Base-by-base conservation (phyloP, 257 asterid genomes). In the Gardenia jasminoides region DNA sequence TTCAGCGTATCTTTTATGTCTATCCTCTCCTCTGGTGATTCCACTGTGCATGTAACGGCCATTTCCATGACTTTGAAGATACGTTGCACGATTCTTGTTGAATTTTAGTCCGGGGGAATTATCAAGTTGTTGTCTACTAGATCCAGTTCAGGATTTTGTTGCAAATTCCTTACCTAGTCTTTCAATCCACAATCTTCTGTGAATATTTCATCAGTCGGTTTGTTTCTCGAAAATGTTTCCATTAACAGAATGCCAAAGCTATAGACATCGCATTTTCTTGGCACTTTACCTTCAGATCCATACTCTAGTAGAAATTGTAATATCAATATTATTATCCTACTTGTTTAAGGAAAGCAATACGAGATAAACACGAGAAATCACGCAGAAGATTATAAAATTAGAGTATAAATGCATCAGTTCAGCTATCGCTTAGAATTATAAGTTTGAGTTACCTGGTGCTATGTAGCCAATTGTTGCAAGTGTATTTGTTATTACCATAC, bases 261-360 rank as follows among this genome's bases (percentile, higher is more conserved):
- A 52, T 86, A 84, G 58, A 86, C 67, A 59, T 88, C 92, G 6
- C 88, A 80, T 41, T 74, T 83, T 33, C 85, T 78, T 3, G 92
- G 86, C 16, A 83, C 86, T 0, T 82, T 24, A 5, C 92, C 92
- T 77, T 83, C 85, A 50, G 59, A 78, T 78, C 92, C 90, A 58
- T 79, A 84, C 82, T 86, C 88, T 88, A 66, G 11, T 8, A 44
- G 48, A 44, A 44, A 44, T 44, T 0, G 7, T 10, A 44, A 10
- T 10, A 44, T 44, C 9, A 44, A 0, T 6, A 8, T 44, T 44
- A 44, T 1, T 10, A 44, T 44, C 2, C 48, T 10, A 8, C 48
- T 44, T 0, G 11, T 44, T 43, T 6, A 10, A 10, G 48, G 8
- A 44, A 44, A 6, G 48, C 8, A 44, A 8, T 1, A 44, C 0